Base-by-base conservation (phyloP, 2,329 filamentous ascomycete genomes). In the Blastomyces emzantsi region DNA sequence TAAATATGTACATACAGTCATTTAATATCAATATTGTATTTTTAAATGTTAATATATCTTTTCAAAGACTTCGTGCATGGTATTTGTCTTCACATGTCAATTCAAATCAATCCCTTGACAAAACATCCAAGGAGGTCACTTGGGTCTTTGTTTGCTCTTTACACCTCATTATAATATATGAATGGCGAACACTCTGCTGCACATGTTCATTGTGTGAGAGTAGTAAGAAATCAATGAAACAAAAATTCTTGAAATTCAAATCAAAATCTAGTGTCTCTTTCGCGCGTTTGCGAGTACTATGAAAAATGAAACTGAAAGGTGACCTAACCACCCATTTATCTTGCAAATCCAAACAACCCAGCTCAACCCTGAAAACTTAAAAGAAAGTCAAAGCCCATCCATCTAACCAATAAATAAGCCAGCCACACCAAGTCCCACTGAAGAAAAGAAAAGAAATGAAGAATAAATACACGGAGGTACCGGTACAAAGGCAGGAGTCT, bases 371-470 rank as follows among this genome's bases (percentile, higher is more conserved):
- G 36, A 39, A 41, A 51, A 49, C 22, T n/a, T 9, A 11, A 57
- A 28, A 28, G 30, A 15, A 39, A 55, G 15, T 30, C 8, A 30
- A 17, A 41, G 11, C 33, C 47, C 13, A 28, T 41, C 41, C 25
- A 19, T 52, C 33, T 49, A 55, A 54, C 7, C 9, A 54, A 45
- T 13, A 39, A 39, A 55, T 39, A 30, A 22, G 8, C 49, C 19
- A 62, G 7, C 33, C 60, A 28, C 19, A 19, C 57, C 19, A 17
- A 30, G 25, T 63, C 22, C n/a, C 13, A 54, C 47, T 59, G 49
- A 62, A 64, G 36, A 63, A 54, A 33, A 30, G 45, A 64, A 64
- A 58, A 59, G 66, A 55, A 59, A 25, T 41, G 54, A 33, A 60
- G 43, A 43, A 39, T 9, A 25, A 59, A n/a, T 22, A 25, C 28